Percentiles rank a stretch among this genome's conserved stretches.
Conservation (phyloP, 192 early-diverging fungal genomes). For the Dissophora ornata region DNA sequence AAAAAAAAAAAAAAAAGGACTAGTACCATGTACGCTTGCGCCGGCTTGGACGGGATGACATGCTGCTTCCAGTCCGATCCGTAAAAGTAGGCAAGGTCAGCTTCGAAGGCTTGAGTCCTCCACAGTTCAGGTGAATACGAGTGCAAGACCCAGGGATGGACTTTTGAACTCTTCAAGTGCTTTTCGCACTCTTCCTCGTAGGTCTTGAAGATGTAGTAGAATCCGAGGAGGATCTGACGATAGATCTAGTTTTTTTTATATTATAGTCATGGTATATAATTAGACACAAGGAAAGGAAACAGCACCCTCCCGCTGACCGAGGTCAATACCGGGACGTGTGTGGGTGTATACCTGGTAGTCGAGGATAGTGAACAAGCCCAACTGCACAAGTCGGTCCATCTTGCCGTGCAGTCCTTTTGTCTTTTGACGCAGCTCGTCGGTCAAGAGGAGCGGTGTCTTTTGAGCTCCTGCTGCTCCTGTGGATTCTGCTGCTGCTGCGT, state of each 20-base stretch:
- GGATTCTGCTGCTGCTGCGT: no score
- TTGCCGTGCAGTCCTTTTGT: slow-evolving; percentile 36
- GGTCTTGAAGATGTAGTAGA: slow-evolving; percentile 47
- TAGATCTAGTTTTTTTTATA: slow-evolving; percentile 22
- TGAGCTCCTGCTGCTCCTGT: no score
- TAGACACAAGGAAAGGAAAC: background rate
- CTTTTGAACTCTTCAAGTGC: background rate
- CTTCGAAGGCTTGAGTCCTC: slow-evolving; percentile 32
- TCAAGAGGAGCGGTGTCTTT: slow-evolving; percentile 10
- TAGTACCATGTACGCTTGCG: slow-evolving; percentile 29
- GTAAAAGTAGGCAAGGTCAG: slow-evolving; percentile 40
- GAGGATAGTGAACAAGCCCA: slow-evolving; percentile 42
- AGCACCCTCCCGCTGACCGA: no score
- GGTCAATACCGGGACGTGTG: no score
- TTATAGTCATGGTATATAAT: background rate
- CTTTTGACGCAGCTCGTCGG: slow-evolving; percentile 38
- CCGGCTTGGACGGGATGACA: slow-evolving; percentile 12
- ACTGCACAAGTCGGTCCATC: slow-evolving; percentile 31
- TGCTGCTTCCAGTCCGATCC: slow-evolving; percentile 32
- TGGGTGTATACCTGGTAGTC: slow-evolving; percentile 21
- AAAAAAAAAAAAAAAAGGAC: background rate
- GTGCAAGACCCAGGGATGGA: slow-evolving; percentile 23
- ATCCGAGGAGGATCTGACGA: slow-evolving; percentile 38
- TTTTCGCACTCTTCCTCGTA: slow-evolving; percentile 25
- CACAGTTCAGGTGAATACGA: slow-evolving; percentile 29